A percentile compares a stretch with the other conserved stretches of the same genome.
Evolutionary conservation across 306 rosid genomes (phyloP).

Genomic region (Cicer chorassanicum): DNA sequence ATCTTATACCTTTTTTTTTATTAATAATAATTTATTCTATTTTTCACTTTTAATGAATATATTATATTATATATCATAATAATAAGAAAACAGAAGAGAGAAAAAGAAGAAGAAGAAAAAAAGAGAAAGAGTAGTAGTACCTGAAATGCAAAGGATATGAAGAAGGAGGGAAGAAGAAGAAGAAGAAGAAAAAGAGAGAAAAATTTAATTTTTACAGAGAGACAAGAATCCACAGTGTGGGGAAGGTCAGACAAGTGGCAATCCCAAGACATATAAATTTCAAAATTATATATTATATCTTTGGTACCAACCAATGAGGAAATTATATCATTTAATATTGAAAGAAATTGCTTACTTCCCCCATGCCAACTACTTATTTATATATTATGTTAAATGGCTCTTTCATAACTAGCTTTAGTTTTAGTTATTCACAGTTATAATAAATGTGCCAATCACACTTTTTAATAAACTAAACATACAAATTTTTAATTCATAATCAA

Average conservation of each 20-base stretch:
- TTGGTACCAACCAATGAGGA: constrained; percentile 78
- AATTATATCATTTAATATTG: constrained; percentile 32
- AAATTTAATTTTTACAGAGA: constrained; percentile 2
- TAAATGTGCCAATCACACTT: no score
- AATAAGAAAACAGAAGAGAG: not conserved
- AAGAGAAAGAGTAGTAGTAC: constrained; percentile 15
- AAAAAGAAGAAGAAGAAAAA: not conserved
- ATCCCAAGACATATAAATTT: constrained; percentile 70
- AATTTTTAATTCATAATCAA: no score
- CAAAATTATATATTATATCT: constrained; percentile 73
- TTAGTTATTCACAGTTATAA: no score
- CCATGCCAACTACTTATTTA: constrained; percentile 55
- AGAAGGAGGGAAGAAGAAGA: constrained; percentile 38
- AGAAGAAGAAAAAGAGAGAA: not conserved
- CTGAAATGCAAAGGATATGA: constrained; percentile 6
- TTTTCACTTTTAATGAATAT: not conserved
- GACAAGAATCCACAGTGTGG: constrained; percentile 52
- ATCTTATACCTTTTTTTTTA: not conserved
- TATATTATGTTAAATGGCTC: not conserved
- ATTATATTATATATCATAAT: not conserved
- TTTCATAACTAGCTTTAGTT: no score
- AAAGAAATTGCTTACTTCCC: constrained; percentile 42
- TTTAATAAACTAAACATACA: no score
- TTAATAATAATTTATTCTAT: not conserved
- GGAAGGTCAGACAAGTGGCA: constrained; percentile 69